Conservation (phyloP, 768 basidiomycete species). For the Lanmaoa rubissima region DNA sequence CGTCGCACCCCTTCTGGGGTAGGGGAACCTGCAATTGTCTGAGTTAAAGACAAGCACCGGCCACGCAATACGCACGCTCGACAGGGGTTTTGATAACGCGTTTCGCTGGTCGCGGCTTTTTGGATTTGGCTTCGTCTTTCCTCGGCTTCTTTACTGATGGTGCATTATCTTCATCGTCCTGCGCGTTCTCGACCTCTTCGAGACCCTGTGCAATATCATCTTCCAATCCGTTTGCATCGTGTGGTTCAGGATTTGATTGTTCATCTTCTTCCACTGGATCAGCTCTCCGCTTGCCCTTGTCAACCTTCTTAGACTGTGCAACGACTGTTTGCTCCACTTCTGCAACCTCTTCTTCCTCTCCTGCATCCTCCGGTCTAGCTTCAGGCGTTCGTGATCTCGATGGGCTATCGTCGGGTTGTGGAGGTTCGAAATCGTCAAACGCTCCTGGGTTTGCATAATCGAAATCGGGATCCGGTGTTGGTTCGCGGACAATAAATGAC, state of each 20-base stretch:
- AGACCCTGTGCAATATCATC: slow-evolving; percentile 44
- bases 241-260: slow-evolving; percentile 3
- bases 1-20: slow-evolving; percentile 57
- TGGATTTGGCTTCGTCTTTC: slow-evolving; percentile 28
- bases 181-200: slow-evolving; percentile 52
- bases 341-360: slow-evolving; percentile 23
- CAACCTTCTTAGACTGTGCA: slow-evolving; percentile 21
- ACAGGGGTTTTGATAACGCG: slow-evolving; percentile 11
- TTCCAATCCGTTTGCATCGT: slow-evolving; percentile 33
- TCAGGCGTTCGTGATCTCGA: slow-evolving; percentile 45
- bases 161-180: slow-evolving; percentile 40
- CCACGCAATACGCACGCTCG: slow-evolving; percentile 24
- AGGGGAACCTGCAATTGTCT: slow-evolving; percentile 23
- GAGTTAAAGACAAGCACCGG: not conserved
- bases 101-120: slow-evolving; percentile 27
- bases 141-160: slow-evolving; percentile 30
- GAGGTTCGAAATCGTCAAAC: slow-evolving; percentile 30
- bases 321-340: slow-evolving; percentile 35
- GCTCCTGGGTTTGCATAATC: slow-evolving; percentile 24
- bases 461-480: slow-evolving; percentile 20
- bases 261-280: slow-evolving; percentile 16
- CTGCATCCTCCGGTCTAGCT: slow-evolving; percentile 45
- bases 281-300: slow-evolving; percentile 44
- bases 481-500: slow-evolving; percentile 22
- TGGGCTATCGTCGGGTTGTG: slow-evolving; percentile 25